Percentiles rank a stretch among this genome's conserved stretches.
phyloP scores from a whole-genome alignment of 768 basidiomycete species.

The Suillus cothurnatus region DNA sequence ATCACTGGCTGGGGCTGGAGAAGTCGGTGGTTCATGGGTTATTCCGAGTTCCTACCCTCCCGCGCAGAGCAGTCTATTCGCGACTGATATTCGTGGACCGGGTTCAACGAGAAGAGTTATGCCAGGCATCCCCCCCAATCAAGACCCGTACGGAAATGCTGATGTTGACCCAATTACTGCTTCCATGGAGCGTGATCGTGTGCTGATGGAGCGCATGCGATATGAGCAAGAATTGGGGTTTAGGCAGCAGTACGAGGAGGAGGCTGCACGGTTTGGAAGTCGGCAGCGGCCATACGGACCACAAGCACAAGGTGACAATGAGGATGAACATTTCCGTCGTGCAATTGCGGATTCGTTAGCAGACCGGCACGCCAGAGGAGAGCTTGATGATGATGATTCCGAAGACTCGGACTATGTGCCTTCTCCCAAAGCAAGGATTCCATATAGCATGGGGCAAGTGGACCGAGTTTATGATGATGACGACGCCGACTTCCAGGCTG shows the following conservation, averaged over 20 bases:
- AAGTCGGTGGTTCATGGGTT: conserved; percentile 10
- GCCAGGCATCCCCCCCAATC: conserved; percentile 29
- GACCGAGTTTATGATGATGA: conserved; percentile 80
- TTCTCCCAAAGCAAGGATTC: conserved; percentile 6
- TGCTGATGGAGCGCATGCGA: conserved; percentile 63
- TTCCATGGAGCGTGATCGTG: conserved; percentile 65
- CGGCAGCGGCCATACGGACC: conserved; percentile 9
- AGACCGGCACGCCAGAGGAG: conserved; percentile 18
- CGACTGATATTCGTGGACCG: conserved; percentile 25
- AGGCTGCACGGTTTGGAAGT: conserved; percentile 30
- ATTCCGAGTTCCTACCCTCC: conserved; percentile 20
- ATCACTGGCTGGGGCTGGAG: conserved; percentile 50
- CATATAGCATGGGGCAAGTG: conserved; percentile 14
- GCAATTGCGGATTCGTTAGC: conserved; percentile 34
- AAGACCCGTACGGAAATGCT: conserved; percentile 32
- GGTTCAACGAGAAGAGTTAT: conserved; percentile 19
- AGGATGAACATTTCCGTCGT: conserved; percentile 58
- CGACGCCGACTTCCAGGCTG: conserved; percentile 85
- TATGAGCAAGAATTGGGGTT: conserved; percentile 69
- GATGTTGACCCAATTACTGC: conserved; percentile 59
- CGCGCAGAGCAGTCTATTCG: conserved; percentile 28
- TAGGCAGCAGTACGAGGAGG: conserved; percentile 55
- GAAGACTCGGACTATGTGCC: conserved; percentile 25
- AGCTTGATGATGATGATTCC: conserved; percentile 26
- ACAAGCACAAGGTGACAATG: conserved; percentile 38